Percentiles rank a stretch among this genome's conserved stretches.
Evolutionary conservation across 2,329 filamentous ascomycete species (phyloP).

Genomic region (Colletotrichum cereale): DNA sequence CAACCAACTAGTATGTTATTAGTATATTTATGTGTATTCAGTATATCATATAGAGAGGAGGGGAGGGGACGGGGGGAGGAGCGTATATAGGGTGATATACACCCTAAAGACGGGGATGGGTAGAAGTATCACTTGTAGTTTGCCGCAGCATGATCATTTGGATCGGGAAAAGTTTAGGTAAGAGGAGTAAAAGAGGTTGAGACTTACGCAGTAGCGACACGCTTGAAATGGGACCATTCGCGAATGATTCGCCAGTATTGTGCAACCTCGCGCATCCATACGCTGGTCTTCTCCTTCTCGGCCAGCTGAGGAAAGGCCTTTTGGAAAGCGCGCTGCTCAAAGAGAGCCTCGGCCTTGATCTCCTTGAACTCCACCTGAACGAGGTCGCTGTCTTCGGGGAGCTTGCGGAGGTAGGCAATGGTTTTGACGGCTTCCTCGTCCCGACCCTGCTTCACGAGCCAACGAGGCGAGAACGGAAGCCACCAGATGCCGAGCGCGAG

Average conservation of each 20-base stretch:
- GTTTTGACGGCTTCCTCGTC: slow-evolving; percentile 53
- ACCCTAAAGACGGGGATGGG: too few species aligned
- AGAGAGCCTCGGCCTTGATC: slow-evolving; percentile 60
- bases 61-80: too few species aligned
- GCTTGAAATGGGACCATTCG: slow-evolving; percentile 63
- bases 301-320: slow-evolving; percentile 59
- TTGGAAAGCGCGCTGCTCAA: slow-evolving; percentile 57
- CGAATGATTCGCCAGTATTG: slow-evolving; percentile 63
- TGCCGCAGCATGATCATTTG: too few species aligned
- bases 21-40: too few species aligned
- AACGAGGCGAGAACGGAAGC: slow-evolving; percentile 54
- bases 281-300: slow-evolving; percentile 54
- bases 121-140: background rate
- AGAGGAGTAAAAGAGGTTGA: background rate
- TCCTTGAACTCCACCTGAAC: slow-evolving; percentile 59
- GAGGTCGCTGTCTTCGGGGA: slow-evolving; percentile 70
- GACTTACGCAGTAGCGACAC: slow-evolving; percentile 47
- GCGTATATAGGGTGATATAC: too few species aligned
- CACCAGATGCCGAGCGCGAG: slow-evolving; percentile 53
- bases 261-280: slow-evolving; percentile 59
- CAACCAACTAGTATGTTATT: slow-evolving; percentile 56
- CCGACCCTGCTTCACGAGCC: slow-evolving; percentile 53
- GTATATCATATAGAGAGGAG: too few species aligned
- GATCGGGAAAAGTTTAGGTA: too few species aligned
- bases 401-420: slow-evolving; percentile 71